Evolutionary conservation across 2,329 filamentous ascomycete species (phyloP), one percentile per base, ranked within the genome.

Genomic region (Ophiostoma australiae): DNA sequence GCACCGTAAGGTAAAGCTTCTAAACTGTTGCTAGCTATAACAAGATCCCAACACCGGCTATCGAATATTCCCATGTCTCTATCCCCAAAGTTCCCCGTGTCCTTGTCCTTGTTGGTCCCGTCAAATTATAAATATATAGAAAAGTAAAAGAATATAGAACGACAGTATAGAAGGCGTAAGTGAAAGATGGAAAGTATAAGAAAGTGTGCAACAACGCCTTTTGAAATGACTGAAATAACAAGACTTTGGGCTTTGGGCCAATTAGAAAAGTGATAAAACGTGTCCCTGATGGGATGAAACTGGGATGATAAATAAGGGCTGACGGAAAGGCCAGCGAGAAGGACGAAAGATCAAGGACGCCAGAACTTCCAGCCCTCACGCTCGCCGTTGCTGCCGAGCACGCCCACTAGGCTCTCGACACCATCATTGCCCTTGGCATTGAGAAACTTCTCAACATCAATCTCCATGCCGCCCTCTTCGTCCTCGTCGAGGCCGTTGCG

Each of bases 361-460:
- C 92, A 95, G 78, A 94, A 95, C 78, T 94, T 94, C 92, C 92
- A 95, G 2, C 91, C 91, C 76, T 92, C 90, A 73, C 90, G 82
- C 77, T 90, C 90, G 67, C 90, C 90, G 0, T 83, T 84, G 33
- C 87, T 84, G 3, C 88, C 88, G 70, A 87, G 85, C 1, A 97
- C 92, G 20, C 94, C 94, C 0, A 97, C 94, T 58, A 99, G 82
- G 76, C 86, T 85, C 80, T 98, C 94, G 27, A 99, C 91, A 0
- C 92, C 95, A 70, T 94, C 90, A 52, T 89, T 91, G 0, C 92
- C 94, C 70, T 93, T 87, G 0, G 93, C 95, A 71, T 89, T 91
- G 70, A 98, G 84, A 78, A 99, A 88, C 72, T 84, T 84, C 72
- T 97, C 93, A 76, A 94, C 85, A 76, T 97, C 92, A 76, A 99